These are phyloP conservation scores for Phytophthora europaea DNA, from an alignment of 352 stramenopile genomes.

Conservation along the genomic window DNA sequence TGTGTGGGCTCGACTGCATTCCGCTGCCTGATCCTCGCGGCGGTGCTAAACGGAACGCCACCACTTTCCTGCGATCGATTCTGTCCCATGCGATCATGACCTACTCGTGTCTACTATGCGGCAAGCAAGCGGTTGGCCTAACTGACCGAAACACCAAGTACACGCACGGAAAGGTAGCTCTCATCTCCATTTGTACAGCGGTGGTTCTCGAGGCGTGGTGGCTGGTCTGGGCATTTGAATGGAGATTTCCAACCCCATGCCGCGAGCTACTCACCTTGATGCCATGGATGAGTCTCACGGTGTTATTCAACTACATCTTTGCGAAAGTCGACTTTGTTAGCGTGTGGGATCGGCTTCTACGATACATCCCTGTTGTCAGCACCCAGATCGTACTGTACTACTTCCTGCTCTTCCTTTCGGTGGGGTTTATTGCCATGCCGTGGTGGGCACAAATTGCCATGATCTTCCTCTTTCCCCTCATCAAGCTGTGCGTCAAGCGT, in stretches of 20 bases:
- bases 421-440: constrained; percentile 15
- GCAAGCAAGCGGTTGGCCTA: constrained; percentile 16
- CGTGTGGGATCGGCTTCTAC: constrained; percentile 1
- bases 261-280: constrained; percentile 15
- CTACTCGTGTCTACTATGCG: background rate
- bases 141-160: constrained; percentile 8
- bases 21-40: constrained; percentile 12
- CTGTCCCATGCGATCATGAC: constrained; percentile 8
- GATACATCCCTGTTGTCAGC: constrained; percentile 23
- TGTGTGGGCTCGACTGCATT: constrained; percentile 14
- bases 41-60: background rate
- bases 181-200: constrained; percentile 13
- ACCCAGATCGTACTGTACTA: constrained; percentile 28
- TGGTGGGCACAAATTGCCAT: constrained; percentile 22
- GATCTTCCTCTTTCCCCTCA: constrained; percentile 25
- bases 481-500: constrained; percentile 33
- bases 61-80: constrained; percentile 21
- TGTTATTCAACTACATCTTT: constrained; percentile 12
- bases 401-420: constrained; percentile 29
- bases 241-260: constrained; percentile 22
- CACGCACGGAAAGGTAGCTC: constrained; percentile 12
- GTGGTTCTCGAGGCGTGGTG: constrained; percentile 19
- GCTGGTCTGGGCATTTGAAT: constrained; percentile 14
- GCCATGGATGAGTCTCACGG: constrained; percentile 10
- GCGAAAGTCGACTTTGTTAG: constrained; percentile 8